Base-by-base conservation (phyloP, 192 early-diverging fungal species). In the Backusella sp. region DNA sequence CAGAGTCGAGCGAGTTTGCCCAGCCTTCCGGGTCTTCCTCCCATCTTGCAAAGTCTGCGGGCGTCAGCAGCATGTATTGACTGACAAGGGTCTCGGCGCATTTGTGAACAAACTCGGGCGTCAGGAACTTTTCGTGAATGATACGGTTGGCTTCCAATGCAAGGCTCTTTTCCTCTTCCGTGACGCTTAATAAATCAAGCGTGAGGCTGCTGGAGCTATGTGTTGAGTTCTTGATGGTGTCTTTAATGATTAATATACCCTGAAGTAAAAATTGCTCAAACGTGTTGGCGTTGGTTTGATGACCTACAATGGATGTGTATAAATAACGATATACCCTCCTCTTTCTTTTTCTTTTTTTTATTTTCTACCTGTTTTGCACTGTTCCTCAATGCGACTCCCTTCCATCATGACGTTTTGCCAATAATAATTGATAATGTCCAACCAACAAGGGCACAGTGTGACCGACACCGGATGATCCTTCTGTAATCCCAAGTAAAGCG, bases 21-120 rank as follows among this genome's bases (percentile, higher is more conserved):
- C 92, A 98, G 2, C 84, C 88, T 82, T 98, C 97, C 5, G 97
- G 94, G 75, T 92, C 91, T 6, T 92, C 90, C 53, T 93, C 90
- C 96, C 96, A 98, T 71, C 80, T 79, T 35, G 86, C 86, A 70
- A 96, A 79, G 81, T 97, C 96, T 14, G 86, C 83, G 11, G 86
- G 82, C 53, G 85, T 89, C 7, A 95, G 81, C 19, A 90, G 81
- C 75, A 98, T 82, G 41, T 94, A 96, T 73, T 89, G 85, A 12
- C 88, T 86, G 26, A 97, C 88, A 19, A 98, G 83, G 19, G 88
- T 85, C 76, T 96, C 87, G n/a, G 89, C 86, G 72, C 89, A 88
- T 35, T 82, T 80, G 35, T 81, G 77, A 4, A 95, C 89, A 76
- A 93, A 93, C 1, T 83, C 86, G 4, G 90, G 86, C 0, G 92